These are phyloP conservation scores for Rhodocollybia butyracea DNA, from an alignment of 768 basidiomycete species.

Conservation along the genomic window DNA sequence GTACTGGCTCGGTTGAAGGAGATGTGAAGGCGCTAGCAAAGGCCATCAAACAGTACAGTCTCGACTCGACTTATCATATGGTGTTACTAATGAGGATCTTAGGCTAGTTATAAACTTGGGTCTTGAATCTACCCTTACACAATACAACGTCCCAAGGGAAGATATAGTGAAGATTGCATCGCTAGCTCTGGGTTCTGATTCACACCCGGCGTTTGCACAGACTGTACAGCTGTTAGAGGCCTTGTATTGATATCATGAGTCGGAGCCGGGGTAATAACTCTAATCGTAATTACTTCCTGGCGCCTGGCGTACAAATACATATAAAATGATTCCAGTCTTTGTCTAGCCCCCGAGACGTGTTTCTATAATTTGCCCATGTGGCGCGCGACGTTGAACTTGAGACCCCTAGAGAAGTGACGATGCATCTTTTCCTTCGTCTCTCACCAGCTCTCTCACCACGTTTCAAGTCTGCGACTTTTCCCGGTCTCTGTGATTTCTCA, in stretches of 20 bases:
- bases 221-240: slow-evolving; percentile 49
- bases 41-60: slow-evolving; percentile 49
- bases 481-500: not conserved
- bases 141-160: slow-evolving; percentile 61
- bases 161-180: slow-evolving; percentile 54
- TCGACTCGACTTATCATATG: not conserved
- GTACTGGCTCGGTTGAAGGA: slow-evolving; percentile 63
- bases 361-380: no score
- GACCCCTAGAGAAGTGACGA: not conserved
- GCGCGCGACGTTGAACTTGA: not conserved
- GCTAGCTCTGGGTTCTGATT: slow-evolving; percentile 39
- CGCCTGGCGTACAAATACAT: not conserved
- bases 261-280: no score
- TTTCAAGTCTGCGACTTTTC: no score
- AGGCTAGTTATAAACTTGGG: slow-evolving; percentile 63
- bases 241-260: slow-evolving; percentile 28
- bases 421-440: not conserved
- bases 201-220: slow-evolving; percentile 33
- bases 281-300: no score
- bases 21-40: slow-evolving; percentile 53
- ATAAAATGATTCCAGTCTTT: no score
- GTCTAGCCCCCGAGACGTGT: no score
- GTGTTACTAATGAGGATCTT: slow-evolving; percentile 2
- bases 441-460: not conserved
- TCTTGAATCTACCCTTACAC: slow-evolving; percentile 50